Conservation (phyloP, 2,329 filamentous ascomycete genomes). For the Xylariaceae sp. region DNA sequence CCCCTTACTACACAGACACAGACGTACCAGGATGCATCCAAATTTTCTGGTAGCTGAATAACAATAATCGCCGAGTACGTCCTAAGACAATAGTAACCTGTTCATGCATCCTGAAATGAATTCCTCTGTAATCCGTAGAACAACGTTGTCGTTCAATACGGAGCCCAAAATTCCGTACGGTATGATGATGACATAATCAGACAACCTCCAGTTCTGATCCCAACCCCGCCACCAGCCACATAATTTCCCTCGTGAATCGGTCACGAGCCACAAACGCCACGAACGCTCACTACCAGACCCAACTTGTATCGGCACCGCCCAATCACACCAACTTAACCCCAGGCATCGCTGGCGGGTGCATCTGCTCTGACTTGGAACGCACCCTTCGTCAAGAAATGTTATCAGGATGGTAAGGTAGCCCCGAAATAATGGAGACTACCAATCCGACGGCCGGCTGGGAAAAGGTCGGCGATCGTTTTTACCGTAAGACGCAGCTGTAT, state of each 20-base stretch:
- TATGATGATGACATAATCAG: no score
- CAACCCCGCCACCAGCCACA: background rate
- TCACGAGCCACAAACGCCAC: background rate
- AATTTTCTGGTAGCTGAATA: constrained; percentile 23
- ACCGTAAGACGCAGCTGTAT: constrained; percentile 91
- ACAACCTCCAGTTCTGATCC: no score
- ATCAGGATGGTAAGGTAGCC: constrained; percentile 29
- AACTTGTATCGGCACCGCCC: background rate
- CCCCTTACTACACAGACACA: constrained; percentile 12
- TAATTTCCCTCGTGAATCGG: background rate
- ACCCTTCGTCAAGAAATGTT: constrained; percentile 1
- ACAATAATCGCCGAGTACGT: no score
- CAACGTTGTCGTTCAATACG: no score
- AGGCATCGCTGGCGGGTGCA: constrained; percentile 8
- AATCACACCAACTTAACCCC: background rate
- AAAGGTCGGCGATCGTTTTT: constrained; percentile 86
- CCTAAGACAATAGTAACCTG: no score
- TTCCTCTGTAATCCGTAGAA: no score
- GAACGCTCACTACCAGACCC: background rate
- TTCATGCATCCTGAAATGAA: no score
- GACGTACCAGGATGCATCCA: constrained; percentile 14
- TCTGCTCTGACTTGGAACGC: constrained; percentile 2
- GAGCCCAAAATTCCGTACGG: no score
- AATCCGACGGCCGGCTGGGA: constrained; percentile 87
- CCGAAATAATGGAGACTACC: constrained; percentile 48